Evolutionary conservation across 2,329 filamentous ascomycete species (phyloP).

Genomic region (Pestalotiopsis sp.): DNA sequence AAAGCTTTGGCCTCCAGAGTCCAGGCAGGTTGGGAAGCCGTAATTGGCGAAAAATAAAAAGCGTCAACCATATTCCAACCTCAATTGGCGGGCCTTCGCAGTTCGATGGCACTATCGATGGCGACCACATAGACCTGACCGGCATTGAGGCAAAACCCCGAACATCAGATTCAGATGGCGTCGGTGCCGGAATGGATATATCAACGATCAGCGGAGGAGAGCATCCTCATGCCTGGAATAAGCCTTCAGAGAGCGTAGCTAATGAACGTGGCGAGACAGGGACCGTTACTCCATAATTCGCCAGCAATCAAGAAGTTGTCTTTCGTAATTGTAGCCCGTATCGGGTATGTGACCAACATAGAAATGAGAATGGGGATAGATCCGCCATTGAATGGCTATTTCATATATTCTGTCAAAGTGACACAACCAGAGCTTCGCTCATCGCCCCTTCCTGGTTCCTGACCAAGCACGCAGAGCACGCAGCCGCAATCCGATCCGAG

Average conservation of each 20-base stretch:
- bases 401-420: not conserved
- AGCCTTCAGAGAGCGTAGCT: not conserved
- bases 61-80: constrained; percentile 18
- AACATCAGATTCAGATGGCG: not conserved
- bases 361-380: too few relatives aligned
- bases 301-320: too few relatives aligned
- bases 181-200: not conserved
- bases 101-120: not conserved
- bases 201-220: not conserved
- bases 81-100: not conserved
- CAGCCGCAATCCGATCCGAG: not conserved
- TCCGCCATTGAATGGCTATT: not conserved
- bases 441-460: not conserved
- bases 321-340: too few relatives aligned
- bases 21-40: constrained; percentile 16
- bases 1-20: constrained; percentile 6
- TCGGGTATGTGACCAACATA: too few relatives aligned
- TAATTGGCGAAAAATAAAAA: constrained; percentile 13
- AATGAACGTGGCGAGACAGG: too few relatives aligned
- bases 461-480: not conserved
- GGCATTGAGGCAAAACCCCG: not conserved
- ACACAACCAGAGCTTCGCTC: not conserved
- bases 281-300: too few relatives aligned
- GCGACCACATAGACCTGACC: not conserved
- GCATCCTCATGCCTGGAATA: not conserved